These are phyloP conservation scores for Metschnikowia matae DNA, from an alignment of 805 yeast species.

Conservation along the genomic window DNA sequence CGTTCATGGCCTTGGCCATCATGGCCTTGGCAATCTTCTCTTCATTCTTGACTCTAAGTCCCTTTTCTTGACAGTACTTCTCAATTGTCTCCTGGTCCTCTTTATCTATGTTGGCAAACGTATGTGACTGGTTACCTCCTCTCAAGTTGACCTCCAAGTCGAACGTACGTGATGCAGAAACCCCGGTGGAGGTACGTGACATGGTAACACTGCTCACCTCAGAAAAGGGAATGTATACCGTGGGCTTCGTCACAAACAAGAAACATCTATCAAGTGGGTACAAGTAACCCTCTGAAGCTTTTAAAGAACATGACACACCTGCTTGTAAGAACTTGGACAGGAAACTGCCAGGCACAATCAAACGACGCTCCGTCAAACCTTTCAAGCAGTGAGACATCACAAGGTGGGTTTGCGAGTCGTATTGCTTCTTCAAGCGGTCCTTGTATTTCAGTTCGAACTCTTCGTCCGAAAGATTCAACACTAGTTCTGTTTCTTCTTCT, in stretches of 20 bases:
- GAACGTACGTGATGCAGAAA: conserved; percentile 80
- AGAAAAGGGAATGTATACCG: conserved; percentile 81
- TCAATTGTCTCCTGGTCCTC: conserved; percentile 86
- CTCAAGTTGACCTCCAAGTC: conserved; percentile 78
- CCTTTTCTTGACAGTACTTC: conserved; percentile 70
- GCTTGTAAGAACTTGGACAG: conserved; percentile 73
- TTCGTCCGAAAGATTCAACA: conserved; percentile 76
- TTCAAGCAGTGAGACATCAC: conserved; percentile 85
- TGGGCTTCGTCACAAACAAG: conserved; percentile 89
- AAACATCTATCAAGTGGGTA: conserved; percentile 91
- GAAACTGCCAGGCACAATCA: conserved; percentile 81
- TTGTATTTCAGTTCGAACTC: conserved; percentile 75
- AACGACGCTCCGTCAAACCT: conserved; percentile 84
- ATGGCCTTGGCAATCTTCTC: conserved; percentile 82
- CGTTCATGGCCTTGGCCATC: conserved; percentile 71
- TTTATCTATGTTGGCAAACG: conserved; percentile 82
- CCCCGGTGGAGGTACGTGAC: conserved; percentile 80
- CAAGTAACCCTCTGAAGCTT: conserved; percentile 91
- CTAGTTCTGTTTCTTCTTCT: conserved; percentile 90
- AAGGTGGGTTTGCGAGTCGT: conserved; percentile 80
- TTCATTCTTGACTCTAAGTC: conserved; percentile 79
- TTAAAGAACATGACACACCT: conserved; percentile 86
- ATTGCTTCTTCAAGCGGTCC: conserved; percentile 66
- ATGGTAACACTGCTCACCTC: conserved; percentile 76
- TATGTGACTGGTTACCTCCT: conserved; percentile 61